phyloP scores from a whole-genome alignment of 1,284 basidiomycete genomes.

The Singerocomus inundabilis region DNA sequence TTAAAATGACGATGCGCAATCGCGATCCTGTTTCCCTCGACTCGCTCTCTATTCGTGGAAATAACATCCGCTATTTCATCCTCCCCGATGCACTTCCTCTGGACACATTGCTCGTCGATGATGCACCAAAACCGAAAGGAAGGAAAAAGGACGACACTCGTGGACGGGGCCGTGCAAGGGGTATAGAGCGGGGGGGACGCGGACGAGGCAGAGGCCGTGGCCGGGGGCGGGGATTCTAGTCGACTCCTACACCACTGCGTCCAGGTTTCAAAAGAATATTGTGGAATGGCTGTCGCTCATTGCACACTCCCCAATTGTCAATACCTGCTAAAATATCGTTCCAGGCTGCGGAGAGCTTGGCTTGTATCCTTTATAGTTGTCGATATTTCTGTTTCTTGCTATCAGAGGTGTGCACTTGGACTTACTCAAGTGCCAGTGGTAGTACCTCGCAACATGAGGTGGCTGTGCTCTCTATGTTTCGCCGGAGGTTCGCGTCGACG shows the following conservation, averaged over 20 bases:
- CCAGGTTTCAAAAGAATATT: slow-evolving; percentile 6
- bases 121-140: slow-evolving; percentile 94
- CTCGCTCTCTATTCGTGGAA: slow-evolving; percentile 86
- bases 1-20: slow-evolving; percentile 92
- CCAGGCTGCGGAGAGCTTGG: slow-evolving; percentile 14
- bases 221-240: slow-evolving; percentile 43
- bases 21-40: slow-evolving; percentile 84
- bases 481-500: slow-evolving; percentile 30
- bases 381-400: background rate
- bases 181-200: slow-evolving; percentile 45
- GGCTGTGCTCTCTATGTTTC: slow-evolving; percentile 30
- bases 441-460: too few species aligned
- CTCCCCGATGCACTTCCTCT: slow-evolving; percentile 95
- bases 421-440: too few species aligned
- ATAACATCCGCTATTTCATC: slow-evolving; percentile 93
- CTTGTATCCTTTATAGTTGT: slow-evolving; percentile 28
- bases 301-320: slow-evolving; percentile 12
- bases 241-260: background rate
- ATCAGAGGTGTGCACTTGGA: background rate
- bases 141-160: slow-evolving; percentile 75
- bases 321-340: slow-evolving; percentile 25
- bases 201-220: slow-evolving; percentile 52
- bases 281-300: slow-evolving; percentile 6
- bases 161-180: slow-evolving; percentile 58
- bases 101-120: slow-evolving; percentile 95